Conservation (phyloP, 1,284 basidiomycete genomes). For the Lignosus rhinocerotis region DNA sequence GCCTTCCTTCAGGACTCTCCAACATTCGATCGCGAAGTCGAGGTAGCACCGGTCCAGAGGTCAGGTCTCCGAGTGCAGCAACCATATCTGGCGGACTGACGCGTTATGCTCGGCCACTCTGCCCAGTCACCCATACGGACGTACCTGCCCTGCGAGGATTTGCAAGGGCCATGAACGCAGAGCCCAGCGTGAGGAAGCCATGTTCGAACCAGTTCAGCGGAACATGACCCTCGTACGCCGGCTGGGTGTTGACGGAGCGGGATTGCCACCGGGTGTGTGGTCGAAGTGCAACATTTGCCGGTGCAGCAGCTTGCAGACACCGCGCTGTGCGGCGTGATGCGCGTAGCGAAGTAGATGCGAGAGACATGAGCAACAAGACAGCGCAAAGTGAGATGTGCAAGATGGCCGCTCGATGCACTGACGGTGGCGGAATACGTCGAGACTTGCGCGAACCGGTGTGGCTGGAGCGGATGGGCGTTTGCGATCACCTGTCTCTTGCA, state of each 20-base stretch:
- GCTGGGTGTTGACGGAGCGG: slow-evolving; percentile 28
- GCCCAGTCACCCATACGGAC: slow-evolving; percentile 31
- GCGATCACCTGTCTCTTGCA: slow-evolving; percentile 1
- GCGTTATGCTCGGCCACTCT: slow-evolving; percentile 11
- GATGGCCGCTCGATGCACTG: background rate
- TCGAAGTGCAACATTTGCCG: slow-evolving; percentile 4
- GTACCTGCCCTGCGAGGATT: slow-evolving; percentile 86
- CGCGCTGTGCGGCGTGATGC: slow-evolving; percentile 8
- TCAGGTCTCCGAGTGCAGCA: slow-evolving; percentile 89
- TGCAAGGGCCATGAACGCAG: slow-evolving; percentile 80
- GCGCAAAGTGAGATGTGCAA: background rate
- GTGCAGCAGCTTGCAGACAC: slow-evolving; percentile 1
- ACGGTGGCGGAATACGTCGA: slow-evolving; percentile 4
- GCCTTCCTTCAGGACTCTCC: slow-evolving; percentile 75
- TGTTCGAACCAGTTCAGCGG: slow-evolving; percentile 83
- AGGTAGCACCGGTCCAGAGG: slow-evolving; percentile 81
- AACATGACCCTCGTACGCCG: slow-evolving; percentile 76
- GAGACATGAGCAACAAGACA: slow-evolving; percentile 14
- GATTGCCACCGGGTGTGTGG: slow-evolving; percentile 10
- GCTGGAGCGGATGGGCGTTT: slow-evolving; percentile 1
- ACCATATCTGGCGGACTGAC: slow-evolving; percentile 74
- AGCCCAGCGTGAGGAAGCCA: slow-evolving; percentile 83
- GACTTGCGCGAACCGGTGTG: background rate
- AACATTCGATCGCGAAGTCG: slow-evolving; percentile 82
- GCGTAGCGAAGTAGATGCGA: slow-evolving; percentile 10